phyloP scores from a whole-genome alignment of 139 green algal genomes.

The Pleodorina starrii region DNA sequence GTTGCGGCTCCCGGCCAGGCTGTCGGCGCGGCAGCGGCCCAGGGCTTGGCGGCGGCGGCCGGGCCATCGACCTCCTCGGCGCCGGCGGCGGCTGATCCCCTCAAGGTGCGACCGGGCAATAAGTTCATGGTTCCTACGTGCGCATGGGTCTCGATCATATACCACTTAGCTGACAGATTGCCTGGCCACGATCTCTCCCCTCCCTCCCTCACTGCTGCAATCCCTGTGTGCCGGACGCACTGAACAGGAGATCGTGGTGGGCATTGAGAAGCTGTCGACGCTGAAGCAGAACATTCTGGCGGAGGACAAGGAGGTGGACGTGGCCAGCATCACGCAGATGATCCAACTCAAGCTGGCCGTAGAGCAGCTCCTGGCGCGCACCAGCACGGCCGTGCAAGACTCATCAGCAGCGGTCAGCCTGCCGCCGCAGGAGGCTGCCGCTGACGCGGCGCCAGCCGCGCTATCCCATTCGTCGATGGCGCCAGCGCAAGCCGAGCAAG shows the following conservation, averaged over 20 bases:
- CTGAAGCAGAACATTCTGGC: conserved; percentile 32
- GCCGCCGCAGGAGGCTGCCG: neutral
- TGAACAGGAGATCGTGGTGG: conserved; percentile 33
- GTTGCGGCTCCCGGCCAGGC: conserved; percentile 5
- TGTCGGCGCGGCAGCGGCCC: too few relatives aligned
- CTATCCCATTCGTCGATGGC: neutral
- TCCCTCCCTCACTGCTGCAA: too few relatives aligned
- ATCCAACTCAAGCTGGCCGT: conserved; percentile 46
- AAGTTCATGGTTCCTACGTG: too few relatives aligned
- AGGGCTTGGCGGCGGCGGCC: neutral
- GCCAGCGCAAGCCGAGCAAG: neutral
- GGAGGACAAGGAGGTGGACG: conserved; percentile 47
- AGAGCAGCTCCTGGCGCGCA: conserved; percentile 23
- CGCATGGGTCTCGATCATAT: too few relatives aligned
- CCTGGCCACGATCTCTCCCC: too few relatives aligned
- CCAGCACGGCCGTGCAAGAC: neutral
- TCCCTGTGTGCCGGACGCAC: too few relatives aligned
- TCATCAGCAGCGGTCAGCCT: neutral
- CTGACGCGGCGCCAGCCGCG: neutral
- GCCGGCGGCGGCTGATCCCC: neutral
- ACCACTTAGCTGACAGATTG: too few relatives aligned
- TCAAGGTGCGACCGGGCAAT: neutral
- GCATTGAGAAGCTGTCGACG: conserved; percentile 39
- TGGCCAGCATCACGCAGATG: conserved; percentile 10
- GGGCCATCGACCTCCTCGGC: conserved; percentile 10